Conservation (phyloP, 306 rosid species). For the Arachis hypogaea region DNA sequence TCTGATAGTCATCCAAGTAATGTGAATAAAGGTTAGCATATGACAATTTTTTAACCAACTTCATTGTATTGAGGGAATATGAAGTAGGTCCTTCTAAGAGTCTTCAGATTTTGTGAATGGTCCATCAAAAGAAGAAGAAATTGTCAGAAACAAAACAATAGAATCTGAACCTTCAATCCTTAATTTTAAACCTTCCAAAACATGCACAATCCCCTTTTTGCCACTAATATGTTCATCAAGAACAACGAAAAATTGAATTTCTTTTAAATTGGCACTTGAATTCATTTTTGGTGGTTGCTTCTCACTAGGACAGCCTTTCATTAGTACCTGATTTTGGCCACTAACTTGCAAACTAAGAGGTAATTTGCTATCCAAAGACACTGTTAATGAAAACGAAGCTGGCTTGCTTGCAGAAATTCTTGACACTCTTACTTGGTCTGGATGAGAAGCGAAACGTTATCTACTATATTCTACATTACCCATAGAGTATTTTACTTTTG, state of each 20-base stretch:
- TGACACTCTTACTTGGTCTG: slow-evolving; percentile 77
- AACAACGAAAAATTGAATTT: slow-evolving; percentile 77
- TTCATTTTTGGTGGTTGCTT: slow-evolving; percentile 38
- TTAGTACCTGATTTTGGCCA: slow-evolving; percentile 63
- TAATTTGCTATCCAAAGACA: slow-evolving; percentile 78
- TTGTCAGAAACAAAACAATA: slow-evolving; percentile 76
- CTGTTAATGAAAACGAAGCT: slow-evolving; percentile 67
- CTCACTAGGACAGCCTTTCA: slow-evolving; percentile 73
- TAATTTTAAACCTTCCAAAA: slow-evolving; percentile 66
- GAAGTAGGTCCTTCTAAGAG: slow-evolving; percentile 76
- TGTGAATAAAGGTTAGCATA: slow-evolving; percentile 70
- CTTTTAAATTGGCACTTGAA: slow-evolving; percentile 59
- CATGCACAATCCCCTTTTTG: slow-evolving; percentile 59
- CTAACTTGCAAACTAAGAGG: slow-evolving; percentile 50
- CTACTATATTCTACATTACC: slow-evolving; percentile 75
- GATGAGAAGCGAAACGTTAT: slow-evolving; percentile 83
- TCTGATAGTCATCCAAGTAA: slow-evolving; percentile 82
- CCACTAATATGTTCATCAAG: slow-evolving; percentile 79
- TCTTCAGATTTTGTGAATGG: slow-evolving; percentile 75
- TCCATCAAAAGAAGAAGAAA: slow-evolving; percentile 79
- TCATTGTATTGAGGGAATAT: slow-evolving; percentile 57
- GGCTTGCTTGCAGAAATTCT: slow-evolving; percentile 74
- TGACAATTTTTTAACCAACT: slow-evolving; percentile 50
- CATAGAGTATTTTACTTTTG: slow-evolving; percentile 64
- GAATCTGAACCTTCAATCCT: slow-evolving; percentile 78